Percentiles rank a stretch among this genome's conserved stretches.
Evolutionary conservation across 192 early-diverging fungal species (phyloP).

Genomic region (Chytriomyces hyalinus): DNA sequence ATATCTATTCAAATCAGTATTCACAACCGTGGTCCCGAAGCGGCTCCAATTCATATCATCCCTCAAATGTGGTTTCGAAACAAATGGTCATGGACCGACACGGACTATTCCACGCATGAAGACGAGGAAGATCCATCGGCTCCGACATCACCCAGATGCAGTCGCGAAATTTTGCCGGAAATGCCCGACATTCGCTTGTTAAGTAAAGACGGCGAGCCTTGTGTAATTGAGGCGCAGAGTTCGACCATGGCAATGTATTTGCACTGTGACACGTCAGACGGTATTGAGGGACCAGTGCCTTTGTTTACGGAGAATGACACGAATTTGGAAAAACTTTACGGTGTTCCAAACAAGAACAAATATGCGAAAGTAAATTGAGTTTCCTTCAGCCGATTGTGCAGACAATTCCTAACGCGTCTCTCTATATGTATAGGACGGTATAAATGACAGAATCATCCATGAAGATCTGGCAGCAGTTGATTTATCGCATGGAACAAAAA

Average conservation of each 20-base stretch:
- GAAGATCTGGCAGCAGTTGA: conserved; percentile 44
- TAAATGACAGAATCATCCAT: conserved; percentile 52
- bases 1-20: conserved; percentile 24
- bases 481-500: conserved; percentile 50
- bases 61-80: conserved; percentile 44
- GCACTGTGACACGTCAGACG: conserved; percentile 20
- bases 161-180: neutral
- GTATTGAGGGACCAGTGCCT: conserved; percentile 30
- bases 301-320: conserved; percentile 62
- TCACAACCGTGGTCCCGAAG: conserved; percentile 23
- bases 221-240: conserved; percentile 5
- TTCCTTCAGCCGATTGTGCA: neutral
- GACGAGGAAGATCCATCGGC: neutral
- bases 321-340: conserved; percentile 47
- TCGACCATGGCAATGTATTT: conserved; percentile 17
- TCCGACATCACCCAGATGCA: neutral
- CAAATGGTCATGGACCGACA: conserved; percentile 33
- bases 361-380: conserved; percentile 21
- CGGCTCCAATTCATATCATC: conserved; percentile 36
- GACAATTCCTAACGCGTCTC: neutral
- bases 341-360: conserved; percentile 42
- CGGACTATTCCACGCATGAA: conserved; percentile 10
- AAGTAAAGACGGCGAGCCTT: neutral
- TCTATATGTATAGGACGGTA: conserved; percentile 49
- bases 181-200: conserved; percentile 13